Percentiles rank a stretch among this genome's conserved stretches.
Conservation (phyloP, 768 basidiomycete genomes). For the Boletus pseudopeckii region DNA sequence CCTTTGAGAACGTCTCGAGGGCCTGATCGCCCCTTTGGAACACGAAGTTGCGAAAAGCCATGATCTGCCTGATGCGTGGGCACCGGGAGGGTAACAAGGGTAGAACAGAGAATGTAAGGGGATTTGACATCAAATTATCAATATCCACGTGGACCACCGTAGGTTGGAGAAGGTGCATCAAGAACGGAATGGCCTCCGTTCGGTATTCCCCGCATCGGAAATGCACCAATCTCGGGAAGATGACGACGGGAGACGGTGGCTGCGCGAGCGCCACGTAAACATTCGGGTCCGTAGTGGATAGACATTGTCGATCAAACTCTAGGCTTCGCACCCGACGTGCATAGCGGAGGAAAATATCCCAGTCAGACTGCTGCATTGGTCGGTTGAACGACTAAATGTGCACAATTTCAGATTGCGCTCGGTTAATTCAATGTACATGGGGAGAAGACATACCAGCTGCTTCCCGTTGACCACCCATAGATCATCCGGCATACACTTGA, state of each 20-base stretch:
- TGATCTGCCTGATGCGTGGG: conserved; percentile 26
- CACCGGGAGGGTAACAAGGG: conserved; percentile 21
- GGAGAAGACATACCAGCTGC: conserved; percentile 22
- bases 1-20: conserved; percentile 21
- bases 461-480: conserved; percentile 32
- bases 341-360: conserved; percentile 29
- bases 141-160: conserved; percentile 28
- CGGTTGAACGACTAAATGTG: conserved; percentile 20
- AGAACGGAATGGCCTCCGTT: conserved; percentile 21
- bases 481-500: conserved; percentile 31
- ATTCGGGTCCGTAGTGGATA: conserved; percentile 17
- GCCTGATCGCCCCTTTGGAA: conserved; percentile 25
- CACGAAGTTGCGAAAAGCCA: conserved; percentile 29
- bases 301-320: conserved; percentile 29
- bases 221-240: conserved; percentile 27
- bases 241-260: conserved; percentile 14
- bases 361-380: conserved; percentile 22
- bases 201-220: conserved; percentile 28
- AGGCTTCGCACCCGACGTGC: conserved; percentile 30
- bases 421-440: not conserved
- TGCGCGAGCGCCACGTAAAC: conserved; percentile 19
- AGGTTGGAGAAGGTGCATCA: conserved; percentile 24
- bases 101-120: conserved; percentile 17
- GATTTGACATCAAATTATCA: conserved; percentile 27
- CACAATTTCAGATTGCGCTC: conserved; percentile 9